These are phyloP conservation scores for Monilinia vaccinii-corymbosi DNA, from an alignment of 2,329 filamentous ascomycete species.

Conservation along the genomic window DNA sequence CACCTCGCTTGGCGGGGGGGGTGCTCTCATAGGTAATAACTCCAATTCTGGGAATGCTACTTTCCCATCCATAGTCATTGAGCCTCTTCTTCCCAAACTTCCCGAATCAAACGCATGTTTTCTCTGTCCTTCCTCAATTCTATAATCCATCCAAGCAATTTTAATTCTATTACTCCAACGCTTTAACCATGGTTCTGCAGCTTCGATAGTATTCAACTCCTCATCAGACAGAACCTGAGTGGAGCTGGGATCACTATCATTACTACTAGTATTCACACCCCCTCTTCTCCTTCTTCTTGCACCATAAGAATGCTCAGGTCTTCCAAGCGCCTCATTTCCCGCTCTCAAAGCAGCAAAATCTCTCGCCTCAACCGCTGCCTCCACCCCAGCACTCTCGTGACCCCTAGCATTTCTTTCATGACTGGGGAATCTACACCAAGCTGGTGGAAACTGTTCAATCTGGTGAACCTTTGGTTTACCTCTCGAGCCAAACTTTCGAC, in stretches of 20 bases:
- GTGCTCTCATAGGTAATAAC: slow-evolving; percentile 17
- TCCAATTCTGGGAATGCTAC: slow-evolving; percentile 27
- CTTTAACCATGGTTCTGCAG: background rate
- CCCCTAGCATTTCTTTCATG: slow-evolving; percentile 22
- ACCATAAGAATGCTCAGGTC: slow-evolving; percentile 19
- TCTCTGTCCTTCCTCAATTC: background rate
- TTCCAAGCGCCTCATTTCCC: slow-evolving; percentile 18
- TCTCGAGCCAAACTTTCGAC: slow-evolving; percentile 19
- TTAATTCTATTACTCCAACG: background rate
- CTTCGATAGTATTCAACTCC: slow-evolving; percentile 4
- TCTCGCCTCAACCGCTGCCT: slow-evolving; percentile 15
- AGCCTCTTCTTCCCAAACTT: slow-evolving; percentile 20
- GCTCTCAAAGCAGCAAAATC: slow-evolving; percentile 12
- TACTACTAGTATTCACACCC: background rate
- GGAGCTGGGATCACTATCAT: background rate
- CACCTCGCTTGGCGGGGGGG: slow-evolving; percentile 11
- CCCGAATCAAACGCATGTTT: background rate
- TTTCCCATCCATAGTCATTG: slow-evolving; percentile 17
- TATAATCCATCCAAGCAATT: slow-evolving; percentile 4
- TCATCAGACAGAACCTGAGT: background rate
- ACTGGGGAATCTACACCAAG: slow-evolving; percentile 25
- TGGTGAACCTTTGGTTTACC: slow-evolving; percentile 16
- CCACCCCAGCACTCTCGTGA: slow-evolving; percentile 13
- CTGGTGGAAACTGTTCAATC: slow-evolving; percentile 17
- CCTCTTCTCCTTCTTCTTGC: slow-evolving; percentile 8